Base-by-base conservation (phyloP, 1,284 basidiomycete genomes). In the Erythrobasidium hasegawianum region DNA sequence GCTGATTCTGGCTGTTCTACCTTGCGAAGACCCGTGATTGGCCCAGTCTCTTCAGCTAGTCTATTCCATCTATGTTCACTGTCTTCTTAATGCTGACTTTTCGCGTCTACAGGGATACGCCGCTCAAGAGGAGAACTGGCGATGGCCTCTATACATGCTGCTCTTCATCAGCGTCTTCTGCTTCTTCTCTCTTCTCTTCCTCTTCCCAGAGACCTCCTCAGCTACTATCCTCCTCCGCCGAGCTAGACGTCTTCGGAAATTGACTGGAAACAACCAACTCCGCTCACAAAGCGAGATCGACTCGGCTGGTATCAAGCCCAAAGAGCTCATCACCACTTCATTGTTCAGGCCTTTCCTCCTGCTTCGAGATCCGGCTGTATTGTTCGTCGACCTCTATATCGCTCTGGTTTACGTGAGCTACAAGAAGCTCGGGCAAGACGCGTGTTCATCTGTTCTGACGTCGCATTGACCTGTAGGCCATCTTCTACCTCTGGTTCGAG, bases 141-240 rank as follows among this genome's bases (percentile, higher is more conserved):
- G 72, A 2, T 78, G 77, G 77, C 71, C 74, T 1, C 61, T 74
- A 45, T 72, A 68, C 59, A 70, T 71, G 68, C 62, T 76, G 18
- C 62, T 75, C 4, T 72, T 71, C 61, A 57, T 75, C 41, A 24
- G 27, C 20, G 52, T 39, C 33, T 22, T 49, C 59, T 58, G 24
- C 39, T 38, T 54, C 16, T 22, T 64, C 18, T 18, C 68, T 16
- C 50, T 69, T 11, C 47, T 50, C 54, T 58, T 53, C 16, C 7
- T 41, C 29, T 43, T 64, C 62, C 78, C 78, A 16, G 79, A 80
- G 58, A 79, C 78, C 2, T 70, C 72, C 5, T 67, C 69, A 13
- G 33, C 72, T 45, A 79, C 75, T 33, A 78, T 80, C 57, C 74
- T 80, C 24, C 62, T 70, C 54, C 70, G 75, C 26, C 74, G 78